Evolutionary conservation across 495 filamentous ascomycete genomes (phyloP).

Genomic region (Rhizodiscina lignyota): DNA sequence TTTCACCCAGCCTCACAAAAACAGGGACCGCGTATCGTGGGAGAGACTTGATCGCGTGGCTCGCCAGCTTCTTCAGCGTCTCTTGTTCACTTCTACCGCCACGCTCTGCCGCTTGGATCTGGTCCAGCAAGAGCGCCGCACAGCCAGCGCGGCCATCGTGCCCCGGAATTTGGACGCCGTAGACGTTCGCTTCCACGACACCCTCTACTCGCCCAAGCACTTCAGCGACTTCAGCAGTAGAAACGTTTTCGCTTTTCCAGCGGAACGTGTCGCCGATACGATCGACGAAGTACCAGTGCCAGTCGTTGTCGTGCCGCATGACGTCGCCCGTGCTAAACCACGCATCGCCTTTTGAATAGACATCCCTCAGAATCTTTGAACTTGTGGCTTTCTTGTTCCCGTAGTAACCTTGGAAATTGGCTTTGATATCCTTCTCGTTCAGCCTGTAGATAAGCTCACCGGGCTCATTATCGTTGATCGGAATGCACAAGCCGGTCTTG

Average conservation of each 20-base stretch:
- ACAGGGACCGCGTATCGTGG: conserved; percentile 64
- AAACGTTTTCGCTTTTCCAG: conserved; percentile 40
- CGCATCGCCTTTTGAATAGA: conserved; percentile 65
- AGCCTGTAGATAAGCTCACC: conserved; percentile 71
- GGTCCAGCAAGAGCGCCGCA: conserved; percentile 34
- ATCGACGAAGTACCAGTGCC: conserved; percentile 71
- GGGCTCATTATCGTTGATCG: conserved; percentile 40
- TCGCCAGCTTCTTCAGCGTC: conserved; percentile 3
- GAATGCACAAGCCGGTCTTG: conserved; percentile 53
- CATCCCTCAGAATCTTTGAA: conserved; percentile 63
- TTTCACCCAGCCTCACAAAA: conserved; percentile 58
- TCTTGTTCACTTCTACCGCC: not conserved
- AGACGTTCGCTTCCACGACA: conserved; percentile 71
- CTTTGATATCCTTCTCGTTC: conserved; percentile 43
- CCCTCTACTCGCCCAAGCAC: conserved; percentile 49
- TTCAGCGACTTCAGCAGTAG: conserved; percentile 67
- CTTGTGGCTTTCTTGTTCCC: conserved; percentile 57
- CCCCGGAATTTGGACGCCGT: conserved; percentile 64
- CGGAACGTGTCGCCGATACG: conserved; percentile 27
- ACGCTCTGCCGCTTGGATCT: not conserved
- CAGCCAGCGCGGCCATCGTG: conserved; percentile 84
- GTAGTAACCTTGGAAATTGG: conserved; percentile 76
- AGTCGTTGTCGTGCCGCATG: conserved; percentile 51
- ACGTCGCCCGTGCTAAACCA: conserved; percentile 83
- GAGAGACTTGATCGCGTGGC: conserved; percentile 35